Base-by-base conservation (phyloP, 164 flowering plant genomes). In the Santalum album region DNA sequence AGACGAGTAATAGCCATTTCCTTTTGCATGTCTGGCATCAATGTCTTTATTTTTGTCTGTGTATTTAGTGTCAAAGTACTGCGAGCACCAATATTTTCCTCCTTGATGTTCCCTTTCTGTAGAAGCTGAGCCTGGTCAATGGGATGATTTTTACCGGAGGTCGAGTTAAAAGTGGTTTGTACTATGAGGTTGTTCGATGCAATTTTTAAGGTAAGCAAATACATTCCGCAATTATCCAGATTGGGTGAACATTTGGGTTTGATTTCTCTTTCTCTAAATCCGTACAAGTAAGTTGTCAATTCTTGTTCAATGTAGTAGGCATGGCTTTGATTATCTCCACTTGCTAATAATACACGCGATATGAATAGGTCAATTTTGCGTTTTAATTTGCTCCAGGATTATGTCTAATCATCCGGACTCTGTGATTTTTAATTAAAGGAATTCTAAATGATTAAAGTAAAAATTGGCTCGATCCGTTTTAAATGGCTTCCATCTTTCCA, bases 121-220 rank as follows among this genome's bases (percentile, higher is more conserved):
- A 94, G 99, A 94, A 94, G 77, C 86, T 94, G 26, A 68, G 66
- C 55, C 68, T 94, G 68, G 89, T 90, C 43, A 94, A 94, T 69
- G 99, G 99, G 18, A 89, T 94, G 51, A 74, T 90, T 27, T 84
- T 90, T 64, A 94, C 99, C 48, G 99, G 99, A 39, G 99, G 99
- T 9, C 81, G 89, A 92, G 82, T 84, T 39, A 90, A 90, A 64
- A 70, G 47, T 19, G 97, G 97, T 32, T 70, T 77, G 60, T 94
- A 94, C 71, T 84, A 56, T 46, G 73, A 83, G 25, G 74, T 69
- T 32, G 89, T 69, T n/a, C 56, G n/a, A 72, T 59, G 58, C 53
- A 22, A 80, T 90, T 45, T 86, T 86, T 54, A 58, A 81, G 96
- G 99, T 92, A 64, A 27, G 17, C 55, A 22, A 15, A 3, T 57